Evolutionary conservation across 1,284 basidiomycete species (phyloP), one percentile per base, ranked within the genome.

Genomic region (Phlebopus sp.): DNA sequence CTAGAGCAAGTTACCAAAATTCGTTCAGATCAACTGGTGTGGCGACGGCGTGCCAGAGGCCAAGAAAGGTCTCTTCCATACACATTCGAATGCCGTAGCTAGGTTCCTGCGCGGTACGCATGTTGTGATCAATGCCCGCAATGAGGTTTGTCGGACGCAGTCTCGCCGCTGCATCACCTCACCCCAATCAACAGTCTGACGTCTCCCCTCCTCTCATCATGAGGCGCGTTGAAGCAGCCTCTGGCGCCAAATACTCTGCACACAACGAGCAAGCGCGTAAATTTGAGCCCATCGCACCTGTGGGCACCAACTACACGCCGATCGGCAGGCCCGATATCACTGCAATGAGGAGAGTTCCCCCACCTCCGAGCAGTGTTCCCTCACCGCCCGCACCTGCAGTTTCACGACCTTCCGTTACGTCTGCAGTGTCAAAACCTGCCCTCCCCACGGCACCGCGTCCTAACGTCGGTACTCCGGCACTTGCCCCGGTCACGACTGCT

Each of bases 1-100:
- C 34, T 60, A 95, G 85, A 90, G 84, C 61, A 75, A 87, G 57
- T 77, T 98, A n/a, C 79, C 87, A 50, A 97, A 97, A 70, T 92
- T 95, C 55, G 92, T 97, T 6, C 86, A 96, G 56, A 79, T 86
- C 60, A 91, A 91, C 57, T 93, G 91, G 93, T 94, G 92, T 60
- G 95, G 96, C 44, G 94, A 97, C 60, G 95, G 96, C 57, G 96
- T 98, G 0, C 95, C 95, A 14, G 93, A 88, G 68, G 79, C 77
- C 29, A 86, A 89, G 67, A 98, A 98, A 69, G 96, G 95, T 13
- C 76, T 97, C 23, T 98, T 97, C 72, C 86, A 90, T 61, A 87
- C 85, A 6, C 94, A 97, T 66, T 84, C 92, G 14, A 80, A 81
- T 43, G 81, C 90, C 2, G 91, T 98, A 4, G 82, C 88, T 42